Base-by-base conservation (phyloP, 2,329 filamentous ascomycete genomes). In the Whalleya microplaca region DNA sequence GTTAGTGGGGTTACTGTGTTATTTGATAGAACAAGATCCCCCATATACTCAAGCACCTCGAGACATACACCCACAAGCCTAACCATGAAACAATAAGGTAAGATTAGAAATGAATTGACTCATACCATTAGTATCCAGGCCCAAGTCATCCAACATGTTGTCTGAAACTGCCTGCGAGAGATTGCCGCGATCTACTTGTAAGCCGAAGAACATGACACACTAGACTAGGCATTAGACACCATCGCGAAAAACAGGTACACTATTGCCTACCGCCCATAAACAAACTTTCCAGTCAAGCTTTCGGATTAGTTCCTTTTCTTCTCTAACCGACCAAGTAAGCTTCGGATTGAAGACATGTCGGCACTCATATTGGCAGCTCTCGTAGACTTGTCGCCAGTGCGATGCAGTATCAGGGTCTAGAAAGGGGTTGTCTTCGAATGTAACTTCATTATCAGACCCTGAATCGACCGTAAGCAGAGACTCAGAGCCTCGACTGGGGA, bases 111-210 rank as follows among this genome's bases (percentile, higher is more conserved):
- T 6, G 40, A 37, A 32, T 43, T 53, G 7, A 9, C 18, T 19
- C 58, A 45, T 59, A 76, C 73, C 81, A 67, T 80, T 75, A 0
- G 75, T 79, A 18, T 67, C 73, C 52, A 80, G 62, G 1, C 69
- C 64, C n/a, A 80, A 67, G 48, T 85, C 86, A 60, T 71, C 73
- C 3, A 89, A 72, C 72, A 89, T 80, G 55, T 85, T 86, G 68
- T 87, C 84, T 0, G 82, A 83, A 16, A 85, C 72, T 8, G 84
- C 86, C 67, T 85, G 84, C 2, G 63, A 59, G 12, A 88, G 76
- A 63, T 88, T 88, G 23, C 80, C 79, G 20, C 85, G 76, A 69
- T 88, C 84, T 21, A 87, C 74, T 61, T 88, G 81, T 5, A 88
- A 75, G 1, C 80, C 81, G 61, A 86, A 85, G 67, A 87, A 87